Percentiles rank a stretch among this genome's conserved stretches.
Evolutionary conservation across 75 land plant species (phyloP).

Genomic region (Sequoiadendron giganteum): DNA sequence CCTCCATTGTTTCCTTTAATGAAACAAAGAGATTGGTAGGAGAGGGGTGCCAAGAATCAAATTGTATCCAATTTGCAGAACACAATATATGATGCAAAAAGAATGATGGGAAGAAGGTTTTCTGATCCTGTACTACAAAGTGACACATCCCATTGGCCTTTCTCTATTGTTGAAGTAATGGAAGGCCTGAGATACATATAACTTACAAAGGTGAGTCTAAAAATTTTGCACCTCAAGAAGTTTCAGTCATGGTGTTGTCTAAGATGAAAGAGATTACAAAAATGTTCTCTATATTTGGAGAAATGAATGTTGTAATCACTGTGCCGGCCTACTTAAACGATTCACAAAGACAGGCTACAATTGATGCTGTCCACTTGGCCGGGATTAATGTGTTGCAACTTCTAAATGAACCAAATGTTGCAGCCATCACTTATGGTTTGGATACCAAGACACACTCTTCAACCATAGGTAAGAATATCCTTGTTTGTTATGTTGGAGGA

Average conservation of each 20-base stretch:
- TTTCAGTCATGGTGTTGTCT: neutral
- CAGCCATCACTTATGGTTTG: conserved; percentile 19
- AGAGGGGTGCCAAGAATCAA: no score
- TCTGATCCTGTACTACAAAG: conserved; percentile 4
- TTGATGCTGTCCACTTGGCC: conserved; percentile 33
- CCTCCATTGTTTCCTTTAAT: no score
- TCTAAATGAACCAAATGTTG: no score
- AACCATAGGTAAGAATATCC: conserved; percentile 11
- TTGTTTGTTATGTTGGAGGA: conserved; percentile 22
- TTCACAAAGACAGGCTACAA: conserved; percentile 22
- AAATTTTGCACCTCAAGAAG: conserved; percentile 31
- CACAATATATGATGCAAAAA: no score
- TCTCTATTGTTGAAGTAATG: neutral
- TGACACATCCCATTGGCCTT: neutral
- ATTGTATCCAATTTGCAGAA: no score
- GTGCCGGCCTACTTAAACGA: conserved; percentile 23
- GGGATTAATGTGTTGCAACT: conserved; percentile 34
- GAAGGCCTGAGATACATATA: neutral
- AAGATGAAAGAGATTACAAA: conserved; percentile 17
- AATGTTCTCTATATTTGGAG: conserved; percentile 19
- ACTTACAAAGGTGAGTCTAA: neutral
- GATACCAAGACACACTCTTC: conserved; percentile 39
- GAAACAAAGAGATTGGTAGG: no score
- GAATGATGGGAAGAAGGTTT: neutral
- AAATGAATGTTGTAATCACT: conserved; percentile 11